Conservation (phyloP, 2,329 filamentous ascomycete genomes). For the Lachnellula cervina region DNA sequence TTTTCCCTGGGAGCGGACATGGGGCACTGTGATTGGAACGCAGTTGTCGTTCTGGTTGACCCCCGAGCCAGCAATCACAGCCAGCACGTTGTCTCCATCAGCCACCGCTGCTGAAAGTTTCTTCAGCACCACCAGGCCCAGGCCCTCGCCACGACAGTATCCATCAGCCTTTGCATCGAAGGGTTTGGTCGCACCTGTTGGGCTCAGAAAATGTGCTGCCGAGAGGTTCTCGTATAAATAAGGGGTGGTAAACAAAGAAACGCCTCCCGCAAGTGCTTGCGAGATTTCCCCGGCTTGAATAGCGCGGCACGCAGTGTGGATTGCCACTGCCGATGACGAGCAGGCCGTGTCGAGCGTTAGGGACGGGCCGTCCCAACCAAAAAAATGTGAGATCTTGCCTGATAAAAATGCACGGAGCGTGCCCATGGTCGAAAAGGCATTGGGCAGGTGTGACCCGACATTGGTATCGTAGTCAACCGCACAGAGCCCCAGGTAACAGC, state of each 20-base stretch:
- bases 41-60: background rate
- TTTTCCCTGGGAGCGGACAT: conserved; percentile 26
- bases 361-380: conserved; percentile 35
- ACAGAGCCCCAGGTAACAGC: conserved; percentile 28
- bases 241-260: conserved; percentile 19
- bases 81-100: conserved; percentile 49
- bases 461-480: conserved; percentile 29
- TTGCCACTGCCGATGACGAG: conserved; percentile 33
- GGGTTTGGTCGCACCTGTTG: conserved; percentile 35
- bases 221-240: conserved; percentile 1
- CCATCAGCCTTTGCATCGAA: conserved; percentile 9
- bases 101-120: conserved; percentile 30
- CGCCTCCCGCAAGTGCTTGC: conserved; percentile 20
- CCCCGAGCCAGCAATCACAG: background rate
- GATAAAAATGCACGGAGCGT: conserved; percentile 31
- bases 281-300: background rate
- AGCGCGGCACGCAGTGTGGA: conserved; percentile 33
- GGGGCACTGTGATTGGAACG: background rate
- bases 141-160: conserved; percentile 42
- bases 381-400: conserved; percentile 34
- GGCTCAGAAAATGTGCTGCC: conserved; percentile 28
- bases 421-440: conserved; percentile 24
- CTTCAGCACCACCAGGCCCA: conserved; percentile 54
- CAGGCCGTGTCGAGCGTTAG: conserved; percentile 36
- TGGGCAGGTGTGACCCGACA: conserved; percentile 26